Evolutionary conservation across 2,329 filamentous ascomycete genomes (phyloP).

Genomic region (Fusarium nodosum): DNA sequence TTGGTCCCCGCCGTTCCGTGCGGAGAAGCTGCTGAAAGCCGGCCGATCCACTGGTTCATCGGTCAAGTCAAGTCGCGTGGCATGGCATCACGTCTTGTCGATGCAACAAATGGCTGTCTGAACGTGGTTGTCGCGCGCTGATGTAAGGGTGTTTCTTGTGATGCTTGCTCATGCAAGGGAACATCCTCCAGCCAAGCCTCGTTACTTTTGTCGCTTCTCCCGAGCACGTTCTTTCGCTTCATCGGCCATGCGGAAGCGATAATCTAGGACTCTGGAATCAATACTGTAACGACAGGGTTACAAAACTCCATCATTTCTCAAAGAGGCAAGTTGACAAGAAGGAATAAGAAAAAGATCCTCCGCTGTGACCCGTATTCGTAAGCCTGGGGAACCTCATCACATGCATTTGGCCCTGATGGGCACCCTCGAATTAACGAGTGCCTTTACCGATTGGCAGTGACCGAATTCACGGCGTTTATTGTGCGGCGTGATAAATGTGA

Average conservation of each 20-base stretch:
- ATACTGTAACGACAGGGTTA: conserved; percentile 28
- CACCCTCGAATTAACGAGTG: conserved; percentile 22
- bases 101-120: conserved; percentile 31
- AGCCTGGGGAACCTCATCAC: conserved; percentile 36
- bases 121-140: conserved; percentile 10
- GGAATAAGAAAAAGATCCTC: conserved; percentile 20
- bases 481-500: conserved; percentile 32
- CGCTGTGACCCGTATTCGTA: conserved; percentile 37
- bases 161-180: conserved; percentile 42
- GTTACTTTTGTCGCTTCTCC: conserved; percentile 1
- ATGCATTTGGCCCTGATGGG: conserved; percentile 19
- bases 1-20: conserved; percentile 42
- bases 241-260: conserved; percentile 1
- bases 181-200: conserved; percentile 12
- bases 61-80: conserved; percentile 25
- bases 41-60: conserved; percentile 44
- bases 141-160: conserved; percentile 29
- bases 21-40: conserved; percentile 46
- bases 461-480: conserved; percentile 36
- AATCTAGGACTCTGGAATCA: conserved; percentile 22
- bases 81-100: conserved; percentile 22
- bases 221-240: conserved; percentile 7
- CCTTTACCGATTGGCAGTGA: conserved; percentile 31
- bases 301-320: conserved; percentile 19
- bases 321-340: conserved; percentile 35